phyloP scores from a whole-genome alignment of 2,329 filamentous ascomycete genomes.

The Cladophialophora psammophila region DNA sequence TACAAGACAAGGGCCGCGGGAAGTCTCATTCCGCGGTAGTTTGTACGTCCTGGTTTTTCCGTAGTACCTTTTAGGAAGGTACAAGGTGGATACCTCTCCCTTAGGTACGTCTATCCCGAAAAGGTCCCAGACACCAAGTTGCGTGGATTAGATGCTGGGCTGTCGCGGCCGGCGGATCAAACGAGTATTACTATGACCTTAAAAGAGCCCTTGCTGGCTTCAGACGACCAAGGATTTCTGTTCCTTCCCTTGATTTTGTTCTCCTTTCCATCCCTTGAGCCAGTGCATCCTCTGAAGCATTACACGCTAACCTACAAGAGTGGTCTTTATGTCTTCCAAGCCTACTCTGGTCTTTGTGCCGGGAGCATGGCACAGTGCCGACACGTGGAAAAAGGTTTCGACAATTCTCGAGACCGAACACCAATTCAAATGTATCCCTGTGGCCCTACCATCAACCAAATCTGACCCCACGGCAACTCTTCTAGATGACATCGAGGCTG shows the following conservation, averaged over 20 bases:
- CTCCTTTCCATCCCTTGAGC: not conserved
- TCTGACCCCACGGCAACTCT: conserved; percentile 49
- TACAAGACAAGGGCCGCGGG: not conserved
- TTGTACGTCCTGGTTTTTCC: not conserved
- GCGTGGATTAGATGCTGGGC: too few relatives aligned
- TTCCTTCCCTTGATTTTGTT: not conserved
- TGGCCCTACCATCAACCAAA: conserved; percentile 52
- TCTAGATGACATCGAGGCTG: conserved; percentile 53
- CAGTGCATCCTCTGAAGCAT: not conserved
- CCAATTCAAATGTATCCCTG: conserved; percentile 45
- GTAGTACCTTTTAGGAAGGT: conserved; percentile 11
- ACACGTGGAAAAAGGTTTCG: conserved; percentile 49
- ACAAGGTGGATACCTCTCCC: conserved; percentile 1
- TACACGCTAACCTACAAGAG: not conserved
- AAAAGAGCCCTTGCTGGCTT: not conserved
- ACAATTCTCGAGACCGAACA: conserved; percentile 46
- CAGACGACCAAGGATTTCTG: not conserved
- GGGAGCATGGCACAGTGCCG: conserved; percentile 57
- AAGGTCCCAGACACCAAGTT: not conserved
- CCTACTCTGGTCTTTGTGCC: conserved; percentile 56
- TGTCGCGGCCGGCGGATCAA: not conserved
- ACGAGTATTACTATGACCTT: not conserved
- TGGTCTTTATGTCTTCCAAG: conserved; percentile 9
- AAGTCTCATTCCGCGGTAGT: not conserved
- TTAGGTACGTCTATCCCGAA: not conserved